Percentiles rank a stretch among this genome's conserved stretches.
Evolutionary conservation across 495 filamentous ascomycete species (phyloP).

Genomic region (Patellaria atrata): DNA sequence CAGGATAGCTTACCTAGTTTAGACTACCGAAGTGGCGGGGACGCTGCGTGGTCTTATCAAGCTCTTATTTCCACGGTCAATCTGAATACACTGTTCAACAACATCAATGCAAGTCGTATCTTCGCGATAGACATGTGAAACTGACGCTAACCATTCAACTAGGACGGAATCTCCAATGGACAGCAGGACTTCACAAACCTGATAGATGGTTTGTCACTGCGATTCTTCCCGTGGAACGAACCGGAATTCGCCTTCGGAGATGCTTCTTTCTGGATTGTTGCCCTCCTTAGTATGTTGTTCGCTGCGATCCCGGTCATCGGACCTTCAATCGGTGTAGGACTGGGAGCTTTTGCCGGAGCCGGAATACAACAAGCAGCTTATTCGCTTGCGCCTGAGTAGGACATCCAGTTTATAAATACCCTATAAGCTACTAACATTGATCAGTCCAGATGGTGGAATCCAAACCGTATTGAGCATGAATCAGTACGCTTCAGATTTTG

Average conservation of each 20-base stretch:
- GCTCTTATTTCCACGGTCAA: constrained; percentile 2
- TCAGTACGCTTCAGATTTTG: not conserved
- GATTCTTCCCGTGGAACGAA: constrained; percentile 8
- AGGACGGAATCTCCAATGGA: constrained; percentile 7
- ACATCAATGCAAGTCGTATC: not conserved
- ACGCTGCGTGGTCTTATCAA: constrained; percentile 3
- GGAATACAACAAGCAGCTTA: constrained; percentile 1
- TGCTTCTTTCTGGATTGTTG: constrained; percentile 7
- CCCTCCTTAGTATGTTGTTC: not conserved
- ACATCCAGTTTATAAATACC: not conserved
- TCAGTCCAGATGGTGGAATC: not conserved
- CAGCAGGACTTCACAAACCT: constrained; percentile 5
- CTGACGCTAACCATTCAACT: not conserved
- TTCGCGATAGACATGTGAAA: not conserved
- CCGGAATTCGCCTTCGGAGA: constrained; percentile 5
- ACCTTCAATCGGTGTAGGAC: no score
- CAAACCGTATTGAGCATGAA: constrained; percentile 1
- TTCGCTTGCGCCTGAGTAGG: constrained; percentile 1
- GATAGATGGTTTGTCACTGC: not conserved
- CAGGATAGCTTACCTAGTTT: not conserved
- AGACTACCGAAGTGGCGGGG: constrained; percentile 1
- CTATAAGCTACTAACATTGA: not conserved
- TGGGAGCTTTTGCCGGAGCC: not conserved
- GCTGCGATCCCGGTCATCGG: constrained; percentile 1
- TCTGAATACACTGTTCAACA: constrained; percentile 6